Evolutionary conservation across 768 basidiomycete species (phyloP).

Genomic region (Russula vinacea): DNA sequence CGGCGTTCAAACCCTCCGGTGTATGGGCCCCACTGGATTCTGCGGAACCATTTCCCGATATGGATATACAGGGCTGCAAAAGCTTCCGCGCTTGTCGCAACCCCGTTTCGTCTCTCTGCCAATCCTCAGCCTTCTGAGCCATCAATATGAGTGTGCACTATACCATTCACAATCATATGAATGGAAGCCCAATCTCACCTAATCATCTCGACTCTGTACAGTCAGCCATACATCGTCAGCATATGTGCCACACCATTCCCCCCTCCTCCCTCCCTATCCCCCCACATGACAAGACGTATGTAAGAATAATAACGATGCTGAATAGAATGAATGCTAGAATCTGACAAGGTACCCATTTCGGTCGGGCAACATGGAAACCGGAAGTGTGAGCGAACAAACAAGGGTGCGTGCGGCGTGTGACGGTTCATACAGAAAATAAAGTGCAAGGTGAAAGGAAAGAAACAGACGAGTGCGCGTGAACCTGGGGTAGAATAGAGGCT

Average conservation of each 20-base stretch:
- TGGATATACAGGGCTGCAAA: slow-evolving; percentile 20
- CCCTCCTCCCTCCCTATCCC: neutral
- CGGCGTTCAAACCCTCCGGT: slow-evolving; percentile 26
- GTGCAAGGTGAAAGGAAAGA: neutral
- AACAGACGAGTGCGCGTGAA: neutral
- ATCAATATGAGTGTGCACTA: slow-evolving; percentile 21
- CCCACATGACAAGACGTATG: neutral
- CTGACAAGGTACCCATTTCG: neutral
- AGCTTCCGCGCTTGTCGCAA: slow-evolving; percentile 31
- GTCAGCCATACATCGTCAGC: slow-evolving; percentile 12
- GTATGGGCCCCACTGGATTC: slow-evolving; percentile 19
- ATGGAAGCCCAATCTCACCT: slow-evolving; percentile 22
- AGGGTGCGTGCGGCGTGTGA: slow-evolving; percentile 2
- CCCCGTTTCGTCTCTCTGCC: slow-evolving; percentile 23
- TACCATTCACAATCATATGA: slow-evolving; percentile 23
- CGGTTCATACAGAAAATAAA: neutral
- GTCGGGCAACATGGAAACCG: slow-evolving; percentile 3
- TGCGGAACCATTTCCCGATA: slow-evolving; percentile 28
- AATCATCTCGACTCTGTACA: slow-evolving; percentile 17
- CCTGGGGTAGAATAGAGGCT: neutral
- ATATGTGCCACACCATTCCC: neutral
- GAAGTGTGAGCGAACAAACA: slow-evolving; percentile 13
- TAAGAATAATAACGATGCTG: slow-evolving; percentile 1
- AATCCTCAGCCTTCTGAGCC: slow-evolving; percentile 21
- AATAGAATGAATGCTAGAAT: neutral